Evolutionary conservation across 1,284 basidiomycete genomes (phyloP), one percentile per base, ranked within the genome.

Genomic region (Microbotryum silenes-acaulis): DNA sequence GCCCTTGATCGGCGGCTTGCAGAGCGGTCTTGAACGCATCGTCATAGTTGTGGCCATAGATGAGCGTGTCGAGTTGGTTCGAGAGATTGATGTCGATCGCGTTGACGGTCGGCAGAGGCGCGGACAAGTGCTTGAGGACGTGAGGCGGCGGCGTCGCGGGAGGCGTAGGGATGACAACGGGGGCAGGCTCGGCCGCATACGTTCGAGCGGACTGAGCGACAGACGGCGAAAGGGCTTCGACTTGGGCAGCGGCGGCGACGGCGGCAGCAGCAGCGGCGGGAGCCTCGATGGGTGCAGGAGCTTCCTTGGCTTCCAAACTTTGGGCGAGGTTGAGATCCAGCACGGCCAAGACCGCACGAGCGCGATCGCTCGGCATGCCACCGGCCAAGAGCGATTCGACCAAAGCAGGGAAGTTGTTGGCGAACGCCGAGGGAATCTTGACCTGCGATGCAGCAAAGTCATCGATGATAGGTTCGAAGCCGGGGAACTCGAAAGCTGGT

Each of bases 1-100:
- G 72, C n/a, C 79, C 77, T 33, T 69, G 67, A 6, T 64, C 51
- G 5, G 76, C 64, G 31, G 78, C 78, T 2, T 70, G 67, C 56
- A 75, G 74, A 70, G 82, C 80, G 12, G 75, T 74, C 5, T 71
- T 59, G 66, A 58, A 45, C 2, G 64, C 67, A 16, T 59, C 57
- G 21, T 60, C 59, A 1, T 68, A 55, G 1, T 64, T 64, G 31
- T 58, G 54, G 25, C 53, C 54, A 2, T 63, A 54, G 18, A 60
- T 57, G 51, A 56, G 56, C 6, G 42, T 10, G 29, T 46, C 25
- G 23, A 62, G 64, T 55, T 54, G 67, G 25, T 57, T 58, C 4
- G 61, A 48, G 14, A 63, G 57, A 51, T 59, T 60, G 25, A 63
- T 61, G 16, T 62, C 63, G 29, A 65, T 58, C 20, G 27, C 23